These are phyloP conservation scores for Trichoderma koningiopsis DNA, from an alignment of 2,329 filamentous ascomycete species.

Conservation along the genomic window DNA sequence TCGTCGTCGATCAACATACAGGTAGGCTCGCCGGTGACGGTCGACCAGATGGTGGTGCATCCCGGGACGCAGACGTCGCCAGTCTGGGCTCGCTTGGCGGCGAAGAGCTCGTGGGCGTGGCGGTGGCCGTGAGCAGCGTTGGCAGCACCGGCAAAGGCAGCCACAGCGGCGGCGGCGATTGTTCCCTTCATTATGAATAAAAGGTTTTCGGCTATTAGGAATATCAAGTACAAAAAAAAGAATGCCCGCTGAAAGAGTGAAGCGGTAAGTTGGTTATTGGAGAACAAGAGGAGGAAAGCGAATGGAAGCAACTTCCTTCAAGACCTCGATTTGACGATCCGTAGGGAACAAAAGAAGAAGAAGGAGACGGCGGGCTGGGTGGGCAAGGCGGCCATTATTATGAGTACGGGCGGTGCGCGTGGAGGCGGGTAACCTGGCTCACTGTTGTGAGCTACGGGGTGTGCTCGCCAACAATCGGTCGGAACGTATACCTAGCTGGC, in stretches of 20 bases:
- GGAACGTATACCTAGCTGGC: conserved; percentile 13
- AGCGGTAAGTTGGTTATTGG: conserved; percentile 61
- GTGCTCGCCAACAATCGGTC: conserved; percentile 19
- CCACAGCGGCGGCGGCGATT: conserved; percentile 66
- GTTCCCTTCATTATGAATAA: conserved; percentile 71
- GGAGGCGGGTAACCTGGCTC: conserved; percentile 23
- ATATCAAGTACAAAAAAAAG: conserved; percentile 55
- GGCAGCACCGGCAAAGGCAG: conserved; percentile 59
- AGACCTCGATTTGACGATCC: conserved; percentile 54
- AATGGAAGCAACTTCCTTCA: conserved; percentile 51
- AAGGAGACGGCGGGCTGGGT: conserved; percentile 41
- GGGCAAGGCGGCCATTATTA: conserved; percentile 48
- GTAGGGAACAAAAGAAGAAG: conserved; percentile 41
- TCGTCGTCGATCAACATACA: conserved; percentile 48
- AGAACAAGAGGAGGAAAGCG: conserved; percentile 56
- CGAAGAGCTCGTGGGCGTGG: conserved; percentile 63
- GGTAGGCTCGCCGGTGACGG: conserved; percentile 66
- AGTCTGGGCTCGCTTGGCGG: conserved; percentile 48
- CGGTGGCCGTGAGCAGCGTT: conserved; percentile 62
- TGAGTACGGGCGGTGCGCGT: conserved; percentile 27
- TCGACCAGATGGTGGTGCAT: conserved; percentile 75
- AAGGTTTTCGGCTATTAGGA: conserved; percentile 28
- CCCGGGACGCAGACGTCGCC: conserved; percentile 57
- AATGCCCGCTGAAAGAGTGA: conserved; percentile 89
- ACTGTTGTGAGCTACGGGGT: conserved; percentile 18